Conservation (phyloP, 768 basidiomycete genomes). For the Rhodotorula toruloides region DNA sequence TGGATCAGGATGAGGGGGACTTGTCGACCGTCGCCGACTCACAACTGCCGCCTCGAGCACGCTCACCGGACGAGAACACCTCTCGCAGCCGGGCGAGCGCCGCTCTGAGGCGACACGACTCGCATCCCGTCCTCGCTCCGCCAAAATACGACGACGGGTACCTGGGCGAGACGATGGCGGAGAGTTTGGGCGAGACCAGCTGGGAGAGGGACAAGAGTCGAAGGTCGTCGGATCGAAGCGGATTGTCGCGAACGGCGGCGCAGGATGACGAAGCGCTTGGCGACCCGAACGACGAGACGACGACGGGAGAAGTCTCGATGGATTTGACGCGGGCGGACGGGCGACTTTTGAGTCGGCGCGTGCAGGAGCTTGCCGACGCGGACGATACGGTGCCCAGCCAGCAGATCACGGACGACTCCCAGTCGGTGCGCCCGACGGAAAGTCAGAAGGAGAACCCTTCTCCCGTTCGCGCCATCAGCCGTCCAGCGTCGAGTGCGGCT, state of each 20-base stretch:
- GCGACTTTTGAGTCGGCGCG: neutral
- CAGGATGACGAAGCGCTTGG: too few species aligned
- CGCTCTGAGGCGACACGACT: neutral
- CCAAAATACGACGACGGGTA: neutral
- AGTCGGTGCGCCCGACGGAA: neutral
- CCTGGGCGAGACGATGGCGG: neutral
- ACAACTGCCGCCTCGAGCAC: neutral
- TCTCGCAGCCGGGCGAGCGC: too few species aligned
- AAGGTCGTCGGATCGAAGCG: too few species aligned
- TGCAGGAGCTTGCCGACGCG: too few species aligned
- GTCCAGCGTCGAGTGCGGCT: neutral
- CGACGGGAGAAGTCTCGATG: constrained; percentile 15
- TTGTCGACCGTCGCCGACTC: constrained; percentile 2
- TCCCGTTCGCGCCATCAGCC: neutral
- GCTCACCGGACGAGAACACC: neutral
- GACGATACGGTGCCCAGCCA: neutral
- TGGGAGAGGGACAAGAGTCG: neutral
- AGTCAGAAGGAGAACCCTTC: constrained; percentile 30
- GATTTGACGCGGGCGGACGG: constrained; percentile 5
- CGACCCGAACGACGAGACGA: neutral
- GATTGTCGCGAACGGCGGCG: neutral
- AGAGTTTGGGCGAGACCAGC: neutral
- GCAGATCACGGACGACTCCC: neutral
- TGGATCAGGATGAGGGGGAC: too few species aligned
- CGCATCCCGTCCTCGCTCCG: neutral